Conservation (phyloP, 2,329 filamentous ascomycete species). For the Tolypocladium amazonense region DNA sequence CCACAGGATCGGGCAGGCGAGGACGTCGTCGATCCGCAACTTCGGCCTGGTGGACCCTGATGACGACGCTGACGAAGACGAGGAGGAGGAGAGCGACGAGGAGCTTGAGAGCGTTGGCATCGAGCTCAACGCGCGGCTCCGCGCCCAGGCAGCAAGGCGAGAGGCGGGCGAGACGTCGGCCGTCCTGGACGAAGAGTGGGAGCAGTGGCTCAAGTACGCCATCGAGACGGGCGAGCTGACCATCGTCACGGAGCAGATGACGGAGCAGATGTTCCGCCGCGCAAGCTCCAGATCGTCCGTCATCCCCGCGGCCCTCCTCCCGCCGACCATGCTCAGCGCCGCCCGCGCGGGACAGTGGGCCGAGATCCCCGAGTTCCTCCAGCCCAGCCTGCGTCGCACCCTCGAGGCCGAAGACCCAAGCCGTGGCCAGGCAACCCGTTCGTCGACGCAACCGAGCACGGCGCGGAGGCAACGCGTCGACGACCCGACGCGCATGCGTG, state of each 20-base stretch:
- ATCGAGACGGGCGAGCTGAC: slow-evolving; percentile 51
- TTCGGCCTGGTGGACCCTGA: slow-evolving; percentile 13
- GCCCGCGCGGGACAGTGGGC: slow-evolving; percentile 48
- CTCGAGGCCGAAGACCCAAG: slow-evolving; percentile 26
- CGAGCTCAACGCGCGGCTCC: slow-evolving; percentile 52
- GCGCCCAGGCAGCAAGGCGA: slow-evolving; percentile 51
- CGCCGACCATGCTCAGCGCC: slow-evolving; percentile 40
- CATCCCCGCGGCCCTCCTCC: slow-evolving; percentile 29
- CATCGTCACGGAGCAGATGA: slow-evolving; percentile 33
- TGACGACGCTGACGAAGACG: slow-evolving; percentile 22
- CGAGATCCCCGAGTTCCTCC: slow-evolving; percentile 46
- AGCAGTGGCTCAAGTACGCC: slow-evolving; percentile 63
- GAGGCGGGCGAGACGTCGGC: slow-evolving; percentile 48
- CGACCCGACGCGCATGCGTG: not conserved
- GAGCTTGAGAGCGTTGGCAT: slow-evolving; percentile 47
- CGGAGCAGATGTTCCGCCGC: slow-evolving; percentile 20
- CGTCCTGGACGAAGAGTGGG: slow-evolving; percentile 61
- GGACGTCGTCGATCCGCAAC: slow-evolving; percentile 5
- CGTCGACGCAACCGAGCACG: not conserved
- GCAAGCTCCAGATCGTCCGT: slow-evolving; percentile 11
- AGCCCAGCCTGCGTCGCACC: slow-evolving; percentile 37
- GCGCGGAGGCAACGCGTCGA: not conserved
- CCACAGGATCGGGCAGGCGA: slow-evolving; percentile 6
- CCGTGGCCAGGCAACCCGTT: slow-evolving; percentile 1
- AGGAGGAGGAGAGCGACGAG: slow-evolving; percentile 41